These are phyloP conservation scores for Debaryomyces sp. DNA, from an alignment of 1,139 yeast species.

Conservation along the genomic window DNA sequence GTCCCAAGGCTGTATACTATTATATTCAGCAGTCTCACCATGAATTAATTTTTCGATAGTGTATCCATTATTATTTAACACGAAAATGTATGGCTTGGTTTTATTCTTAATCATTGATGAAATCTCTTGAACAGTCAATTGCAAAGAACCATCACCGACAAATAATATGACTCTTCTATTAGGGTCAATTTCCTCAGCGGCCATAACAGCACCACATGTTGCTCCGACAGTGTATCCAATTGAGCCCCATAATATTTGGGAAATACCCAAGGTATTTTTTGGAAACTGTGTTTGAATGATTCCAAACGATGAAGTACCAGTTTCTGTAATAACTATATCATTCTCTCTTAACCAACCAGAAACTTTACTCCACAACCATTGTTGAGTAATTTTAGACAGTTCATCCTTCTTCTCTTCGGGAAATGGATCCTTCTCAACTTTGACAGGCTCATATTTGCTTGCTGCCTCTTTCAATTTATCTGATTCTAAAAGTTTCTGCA, in stretches of 20 bases:
- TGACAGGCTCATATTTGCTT: slow-evolving; percentile 18
- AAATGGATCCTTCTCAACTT: slow-evolving; percentile 20
- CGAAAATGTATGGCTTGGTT: slow-evolving; percentile 37
- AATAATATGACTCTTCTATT: slow-evolving; percentile 36
- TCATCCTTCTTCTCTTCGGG: slow-evolving; percentile 13
- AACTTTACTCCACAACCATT: slow-evolving; percentile 39
- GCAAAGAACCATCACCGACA: slow-evolving; percentile 48
- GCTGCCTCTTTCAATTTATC: slow-evolving; percentile 18
- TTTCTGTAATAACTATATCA: slow-evolving; percentile 40
- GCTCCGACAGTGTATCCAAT: slow-evolving; percentile 38
- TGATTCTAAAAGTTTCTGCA: slow-evolving; percentile 21
- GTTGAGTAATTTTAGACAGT: slow-evolving; percentile 28
- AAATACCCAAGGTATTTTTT: slow-evolving; percentile 37
- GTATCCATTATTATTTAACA: slow-evolving; percentile 43
- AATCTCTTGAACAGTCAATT: slow-evolving; percentile 46
- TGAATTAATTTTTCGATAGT: slow-evolving; percentile 45
- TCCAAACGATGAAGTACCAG: slow-evolving; percentile 48
- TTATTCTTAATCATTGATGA: slow-evolving; percentile 39
- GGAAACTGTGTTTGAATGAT: slow-evolving; percentile 42
- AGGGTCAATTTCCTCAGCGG: slow-evolving; percentile 38
- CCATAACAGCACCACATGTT: slow-evolving; percentile 34
- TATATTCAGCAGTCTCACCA: slow-evolving; percentile 37
- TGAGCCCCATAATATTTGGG: slow-evolving; percentile 41
- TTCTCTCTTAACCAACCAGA: slow-evolving; percentile 38
- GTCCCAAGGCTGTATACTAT: slow-evolving; percentile 45